These are phyloP conservation scores for Saturnispora hagleri DNA, from an alignment of 805 yeast genomes.

Conservation along the genomic window DNA sequence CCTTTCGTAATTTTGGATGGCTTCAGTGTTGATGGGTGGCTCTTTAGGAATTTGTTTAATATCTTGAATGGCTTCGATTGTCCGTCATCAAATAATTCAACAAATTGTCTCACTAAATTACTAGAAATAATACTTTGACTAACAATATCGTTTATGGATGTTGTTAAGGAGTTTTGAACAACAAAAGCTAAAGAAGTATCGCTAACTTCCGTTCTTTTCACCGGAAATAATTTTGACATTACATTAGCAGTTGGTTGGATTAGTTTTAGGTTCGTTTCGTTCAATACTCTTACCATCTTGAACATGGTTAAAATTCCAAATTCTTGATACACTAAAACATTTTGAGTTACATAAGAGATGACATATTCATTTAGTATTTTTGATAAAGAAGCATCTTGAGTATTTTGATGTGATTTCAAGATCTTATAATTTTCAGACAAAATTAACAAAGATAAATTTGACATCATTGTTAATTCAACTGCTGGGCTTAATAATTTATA, in stretches of 20 bases:
- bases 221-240: slow-evolving; percentile 17
- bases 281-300: slow-evolving; percentile 16
- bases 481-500: slow-evolving; percentile 21
- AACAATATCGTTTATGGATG: slow-evolving; percentile 14
- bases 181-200: slow-evolving; percentile 2
- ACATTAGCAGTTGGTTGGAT: slow-evolving; percentile 19
- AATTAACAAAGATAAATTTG: slow-evolving; percentile 18
- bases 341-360: slow-evolving; percentile 13
- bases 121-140: slow-evolving; percentile 21
- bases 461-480: slow-evolving; percentile 16
- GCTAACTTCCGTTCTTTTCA: not conserved
- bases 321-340: slow-evolving; percentile 23
- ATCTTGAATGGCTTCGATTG: slow-evolving; percentile 21
- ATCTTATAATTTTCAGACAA: slow-evolving; percentile 16
- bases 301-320: slow-evolving; percentile 35
- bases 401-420: slow-evolving; percentile 3
- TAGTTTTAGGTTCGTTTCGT: slow-evolving; percentile 16
- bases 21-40: slow-evolving; percentile 27
- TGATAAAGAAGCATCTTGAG: slow-evolving; percentile 11
- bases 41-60: slow-evolving; percentile 21
- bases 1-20: slow-evolving; percentile 27
- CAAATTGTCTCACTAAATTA: slow-evolving; percentile 25
- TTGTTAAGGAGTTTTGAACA: slow-evolving; percentile 1
- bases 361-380: slow-evolving; percentile 10
- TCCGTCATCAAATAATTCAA: slow-evolving; percentile 28